Base-by-base conservation (phyloP, 805 yeast genomes). In the Torulaspora franciscae region DNA sequence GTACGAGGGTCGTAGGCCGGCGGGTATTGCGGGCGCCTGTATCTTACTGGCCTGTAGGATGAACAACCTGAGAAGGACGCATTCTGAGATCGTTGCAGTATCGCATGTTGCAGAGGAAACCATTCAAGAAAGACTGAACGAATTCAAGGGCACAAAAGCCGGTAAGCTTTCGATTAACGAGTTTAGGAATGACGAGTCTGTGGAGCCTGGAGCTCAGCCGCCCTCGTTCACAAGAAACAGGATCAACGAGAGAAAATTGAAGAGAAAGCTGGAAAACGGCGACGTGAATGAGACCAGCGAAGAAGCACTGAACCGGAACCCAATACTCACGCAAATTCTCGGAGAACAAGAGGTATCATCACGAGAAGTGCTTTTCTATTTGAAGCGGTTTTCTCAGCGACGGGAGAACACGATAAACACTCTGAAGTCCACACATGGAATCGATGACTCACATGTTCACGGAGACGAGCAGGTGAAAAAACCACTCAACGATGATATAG, bases 21-120 rank as follows among this genome's bases (percentile, higher is more conserved):
- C 99, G 0, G 99, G 99, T 57, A 80, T 93, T 43, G 99, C 99
- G 0, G 99, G 98, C 17, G 99, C 99, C 0, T 89, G 97, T 66
- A 72, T 93, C 1, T 63, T 95, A 36, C 68, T 93, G 40, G 99
- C 99, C 0, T 93, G 97, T 2, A 76, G 99, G 66, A 95, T 93
- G 98, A 93, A 93, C 67, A 90, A 90, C 60, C 82, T 85, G 62
- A 76, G 96, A 59, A 75, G 98, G 59, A 83, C 95, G 2, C 96
- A 91, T 63, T 77, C 90, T 1, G 98, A 95, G 62, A 83, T 93
- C 43, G 97, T 91, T 13, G 91, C 95, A 0, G 93, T 93, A 6
- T 91, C 98, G 1, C 95, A 88, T 62, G 90, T 93, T 22, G 96
- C 96, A 5, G 95, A 88, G 57, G 93, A 85, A 48, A 95, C 99